Evolutionary conservation across 495 filamentous ascomycete species (phyloP).

Genomic region (Podospora tetraspora): DNA sequence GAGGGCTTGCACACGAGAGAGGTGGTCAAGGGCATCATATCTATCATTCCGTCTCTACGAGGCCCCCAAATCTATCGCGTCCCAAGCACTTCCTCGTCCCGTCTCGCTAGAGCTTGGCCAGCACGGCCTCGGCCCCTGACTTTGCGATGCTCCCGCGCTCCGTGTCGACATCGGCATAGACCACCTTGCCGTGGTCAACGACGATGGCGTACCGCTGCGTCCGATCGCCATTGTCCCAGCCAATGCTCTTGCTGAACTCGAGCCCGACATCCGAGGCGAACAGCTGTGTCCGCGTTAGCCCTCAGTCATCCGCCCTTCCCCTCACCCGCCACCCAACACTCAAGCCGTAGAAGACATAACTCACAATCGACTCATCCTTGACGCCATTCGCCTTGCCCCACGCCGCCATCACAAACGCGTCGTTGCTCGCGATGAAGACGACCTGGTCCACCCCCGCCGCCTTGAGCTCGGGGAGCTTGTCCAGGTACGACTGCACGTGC

Average conservation of each 20-base stretch:
- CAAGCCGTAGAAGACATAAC: too few relatives aligned
- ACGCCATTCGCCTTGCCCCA: constrained; percentile 93
- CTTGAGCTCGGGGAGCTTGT: constrained; percentile 65
- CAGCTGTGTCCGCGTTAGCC: constrained; percentile 46
- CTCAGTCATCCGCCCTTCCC: not conserved
- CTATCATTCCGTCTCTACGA: constrained; percentile 11
- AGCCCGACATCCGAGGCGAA: constrained; percentile 78
- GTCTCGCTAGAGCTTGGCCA: constrained; percentile 55
- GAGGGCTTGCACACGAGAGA: not conserved
- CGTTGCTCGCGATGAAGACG: constrained; percentile 82
- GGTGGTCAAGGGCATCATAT: constrained; percentile 1
- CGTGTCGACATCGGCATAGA: constrained; percentile 77
- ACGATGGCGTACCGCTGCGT: constrained; percentile 80
- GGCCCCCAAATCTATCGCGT: not conserved
- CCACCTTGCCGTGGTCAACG: constrained; percentile 84
- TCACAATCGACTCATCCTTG: constrained; percentile 71
- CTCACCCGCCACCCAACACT: too few relatives aligned
- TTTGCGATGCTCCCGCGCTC: constrained; percentile 62
- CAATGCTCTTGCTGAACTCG: constrained; percentile 73
- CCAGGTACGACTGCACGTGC: constrained; percentile 83
- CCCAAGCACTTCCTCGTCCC: not conserved
- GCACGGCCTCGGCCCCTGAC: constrained; percentile 67
- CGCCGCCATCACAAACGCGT: constrained; percentile 87
- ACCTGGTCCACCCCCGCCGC: constrained; percentile 83
- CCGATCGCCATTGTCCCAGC: constrained; percentile 72